Evolutionary conservation across 495 filamentous ascomycete species (phyloP).

Genomic region (Clohesyomyces aquaticus): DNA sequence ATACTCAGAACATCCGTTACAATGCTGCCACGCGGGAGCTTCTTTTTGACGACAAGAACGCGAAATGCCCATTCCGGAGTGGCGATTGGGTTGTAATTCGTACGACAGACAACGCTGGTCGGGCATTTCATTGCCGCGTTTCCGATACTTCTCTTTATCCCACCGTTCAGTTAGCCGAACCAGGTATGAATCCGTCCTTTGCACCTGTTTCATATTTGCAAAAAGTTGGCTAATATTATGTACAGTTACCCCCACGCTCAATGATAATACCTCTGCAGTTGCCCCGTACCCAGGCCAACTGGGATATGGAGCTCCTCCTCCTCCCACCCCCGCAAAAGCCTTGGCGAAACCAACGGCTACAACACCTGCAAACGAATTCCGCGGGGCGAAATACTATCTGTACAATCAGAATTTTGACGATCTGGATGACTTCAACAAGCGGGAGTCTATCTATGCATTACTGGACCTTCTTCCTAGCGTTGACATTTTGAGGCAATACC

Average conservation of each 20-base stretch:
- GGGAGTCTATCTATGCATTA: constrained; percentile 58
- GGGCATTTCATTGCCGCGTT: constrained; percentile 52
- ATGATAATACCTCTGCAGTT: too few species aligned
- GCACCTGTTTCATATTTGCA: neutral
- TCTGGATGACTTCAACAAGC: constrained; percentile 55
- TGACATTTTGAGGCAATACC: constrained; percentile 62
- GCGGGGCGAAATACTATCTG: constrained; percentile 40
- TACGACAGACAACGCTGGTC: constrained; percentile 19
- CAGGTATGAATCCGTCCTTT: constrained; percentile 14
- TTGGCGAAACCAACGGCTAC: constrained; percentile 16
- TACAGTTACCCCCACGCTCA: neutral
- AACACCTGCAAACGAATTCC: constrained; percentile 28
- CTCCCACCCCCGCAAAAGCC: constrained; percentile 1
- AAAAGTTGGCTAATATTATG: neutral
- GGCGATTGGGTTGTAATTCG: constrained; percentile 66
- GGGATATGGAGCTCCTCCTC: too few species aligned
- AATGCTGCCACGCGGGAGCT: constrained; percentile 52
- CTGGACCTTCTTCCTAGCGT: constrained; percentile 72
- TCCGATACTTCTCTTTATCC: constrained; percentile 47
- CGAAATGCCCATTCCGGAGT: constrained; percentile 47
- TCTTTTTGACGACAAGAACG: constrained; percentile 41
- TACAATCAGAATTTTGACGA: constrained; percentile 64
- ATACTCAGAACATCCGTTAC: constrained; percentile 37
- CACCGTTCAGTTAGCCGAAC: constrained; percentile 40
- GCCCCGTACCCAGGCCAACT: too few species aligned